These are phyloP conservation scores for Paramecium primaurelia DNA, from an alignment of 73 alveolate genomes.

Conservation along the genomic window DNA sequence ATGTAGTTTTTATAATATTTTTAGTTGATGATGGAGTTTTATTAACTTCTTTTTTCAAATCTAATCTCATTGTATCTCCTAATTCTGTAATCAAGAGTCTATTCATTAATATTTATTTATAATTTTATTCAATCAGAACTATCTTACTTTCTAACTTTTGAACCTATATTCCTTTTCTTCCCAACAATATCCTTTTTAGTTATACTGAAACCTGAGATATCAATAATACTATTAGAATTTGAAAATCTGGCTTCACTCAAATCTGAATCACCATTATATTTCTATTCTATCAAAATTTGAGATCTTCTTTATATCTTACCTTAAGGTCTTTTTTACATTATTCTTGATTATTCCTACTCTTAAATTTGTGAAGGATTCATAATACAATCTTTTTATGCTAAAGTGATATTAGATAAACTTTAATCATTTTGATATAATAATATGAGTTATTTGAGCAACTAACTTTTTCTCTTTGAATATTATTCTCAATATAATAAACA, in stretches of 20 bases:
- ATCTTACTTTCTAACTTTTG: background rate
- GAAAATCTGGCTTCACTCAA: background rate
- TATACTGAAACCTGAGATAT: background rate
- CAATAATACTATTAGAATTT: background rate
- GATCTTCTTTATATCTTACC: background rate
- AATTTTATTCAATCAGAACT: background rate
- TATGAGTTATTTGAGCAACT: background rate
- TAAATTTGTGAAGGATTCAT: background rate
- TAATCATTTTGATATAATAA: background rate
- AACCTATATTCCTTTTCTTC: background rate
- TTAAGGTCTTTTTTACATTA: background rate
- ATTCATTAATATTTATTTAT: background rate
- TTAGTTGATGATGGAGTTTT: background rate
- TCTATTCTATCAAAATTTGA: background rate
- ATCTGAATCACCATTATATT: background rate
- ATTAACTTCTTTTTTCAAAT: background rate
- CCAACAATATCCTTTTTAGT: background rate
- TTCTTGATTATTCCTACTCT: background rate
- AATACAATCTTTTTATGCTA: background rate
- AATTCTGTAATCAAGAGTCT: conserved; percentile 18
- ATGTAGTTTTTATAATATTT: background rate
- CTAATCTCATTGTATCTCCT: background rate
- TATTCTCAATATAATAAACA: background rate
- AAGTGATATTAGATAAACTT: background rate
- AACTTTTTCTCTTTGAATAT: background rate